Evolutionary conservation across 2,329 filamentous ascomycete species (phyloP), one percentile per base, ranked within the genome.

Genomic region (Cercospora zeina): DNA sequence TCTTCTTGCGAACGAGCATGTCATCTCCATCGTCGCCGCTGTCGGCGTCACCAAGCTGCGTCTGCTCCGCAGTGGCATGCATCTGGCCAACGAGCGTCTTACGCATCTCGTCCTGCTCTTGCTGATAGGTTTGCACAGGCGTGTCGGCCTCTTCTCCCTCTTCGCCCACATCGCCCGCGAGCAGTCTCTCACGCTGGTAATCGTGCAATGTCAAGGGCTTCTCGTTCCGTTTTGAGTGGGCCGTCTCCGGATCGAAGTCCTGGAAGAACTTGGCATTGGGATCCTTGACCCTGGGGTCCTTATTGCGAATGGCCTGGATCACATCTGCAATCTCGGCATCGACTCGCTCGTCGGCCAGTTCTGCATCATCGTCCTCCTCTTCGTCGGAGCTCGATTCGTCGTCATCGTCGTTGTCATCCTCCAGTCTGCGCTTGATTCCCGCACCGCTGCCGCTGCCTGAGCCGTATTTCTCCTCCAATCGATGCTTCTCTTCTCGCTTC

Each of bases 211-310:
- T 91, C 79, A 99, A 87, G 1, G 93, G 88, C 78, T 96, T 96
- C 65, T 95, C 87, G 74, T 89, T 88, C 76, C 63, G 77, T 64
- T 79, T 68, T 6, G 75, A 66, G 11, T 61, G 69, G 16, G 69
- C 66, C 21, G 75, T 74, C 2, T 83, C 82, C 24, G 85, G 83
- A 4, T 89, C 85, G 61, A 85, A 79, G 11, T 87, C 81, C 42
- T 81, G 80, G 77, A 93, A 97, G 78, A 97, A 97, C 16, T 84
- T 91, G 67, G 83, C 83, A 34, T 87, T 83, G 65, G 86, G 83
- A 76, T 97, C 90, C 80, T 97, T 97, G 55, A 99, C 87, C 57
- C 90, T 84, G 30, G 95, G 95, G 71, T 99, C 95, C 75, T 96
- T 97, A 71, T 85, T 89, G 70, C 88, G 87, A 72, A 99, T 93